Base-by-base conservation (phyloP, 495 filamentous ascomycete species). In the Bombardia bombarda region DNA sequence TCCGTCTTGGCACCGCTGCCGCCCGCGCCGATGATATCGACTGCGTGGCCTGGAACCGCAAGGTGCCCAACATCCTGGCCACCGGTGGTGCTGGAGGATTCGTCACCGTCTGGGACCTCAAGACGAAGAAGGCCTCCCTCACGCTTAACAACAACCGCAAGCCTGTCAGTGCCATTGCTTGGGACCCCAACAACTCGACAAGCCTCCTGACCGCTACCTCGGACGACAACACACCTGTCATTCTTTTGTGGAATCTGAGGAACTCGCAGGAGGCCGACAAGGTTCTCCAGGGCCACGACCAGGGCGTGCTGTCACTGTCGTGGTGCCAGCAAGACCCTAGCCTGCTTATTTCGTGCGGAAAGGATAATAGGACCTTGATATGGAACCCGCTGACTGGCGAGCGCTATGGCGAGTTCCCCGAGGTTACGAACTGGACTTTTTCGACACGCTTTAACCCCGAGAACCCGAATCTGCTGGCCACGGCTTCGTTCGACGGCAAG, bases 391-490 rank as follows among this genome's bases (percentile, higher is more conserved):
- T 92, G 52, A 93, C 82, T 4, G 90, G 90, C 34, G 78, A 87
- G 55, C 67, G 73, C 4, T 85, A 87, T 35, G 92, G 93, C 44
- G 90, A 97, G 65, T 95, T 96, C 62, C 87, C 90, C 10, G 85
- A 95, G 50, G 93, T 94, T 42, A 95, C 90, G 28, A 97, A 97
- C 62, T 97, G 93, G 92, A 94, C 89, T 2, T 99, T 97, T 72
- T 80, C 89, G 61, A 95, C 92, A 5, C 78, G 81, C 51, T 99
- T 90, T 78, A 88, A 95, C 61, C 92, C 93, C 16, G 78, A 84
- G 51, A 93, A 97, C 62, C 93, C 92, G 5, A 83, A 78, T 51
- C 74, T 96, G 44, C 82, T 90, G 20, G 92, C 92, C 5, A 96
- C 90, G 8, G 93, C 93, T 14, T 94, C 90, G 3, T 97, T 97